A percentile compares a stretch with the other conserved stretches of the same genome.
phyloP scores from a whole-genome alignment of 441 rosid species.

The Lepidium campestre region DNA sequence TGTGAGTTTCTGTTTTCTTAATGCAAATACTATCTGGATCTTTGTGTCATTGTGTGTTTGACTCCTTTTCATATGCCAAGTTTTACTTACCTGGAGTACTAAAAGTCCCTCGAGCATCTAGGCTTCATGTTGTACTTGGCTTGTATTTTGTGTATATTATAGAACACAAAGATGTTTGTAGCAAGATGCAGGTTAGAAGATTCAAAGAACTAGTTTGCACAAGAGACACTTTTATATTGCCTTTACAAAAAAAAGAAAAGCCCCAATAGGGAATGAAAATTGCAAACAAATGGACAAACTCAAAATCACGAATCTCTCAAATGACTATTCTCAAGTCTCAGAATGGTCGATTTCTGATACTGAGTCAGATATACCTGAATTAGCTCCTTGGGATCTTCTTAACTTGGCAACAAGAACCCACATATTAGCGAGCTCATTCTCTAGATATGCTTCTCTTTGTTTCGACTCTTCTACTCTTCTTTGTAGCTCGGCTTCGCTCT shows the following conservation, averaged over 20 bases:
- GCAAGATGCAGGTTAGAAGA: neutral
- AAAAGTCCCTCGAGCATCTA: neutral
- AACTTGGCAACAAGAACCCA: constrained; percentile 94
- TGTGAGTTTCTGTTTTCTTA: neutral
- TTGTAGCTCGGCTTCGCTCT: constrained; percentile 73
- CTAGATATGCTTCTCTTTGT: constrained; percentile 90
- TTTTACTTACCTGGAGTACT: no score
- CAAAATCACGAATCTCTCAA: neutral
- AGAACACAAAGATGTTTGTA: neutral
- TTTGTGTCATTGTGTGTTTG: neutral
- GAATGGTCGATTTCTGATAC: constrained; percentile 30
- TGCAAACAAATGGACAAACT: neutral
- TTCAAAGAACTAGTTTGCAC: neutral
- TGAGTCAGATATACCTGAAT: constrained; percentile 36
- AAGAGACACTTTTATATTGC: neutral
- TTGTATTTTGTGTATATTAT: neutral
- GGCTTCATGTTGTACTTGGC: neutral
- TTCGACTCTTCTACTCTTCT: constrained; percentile 77
- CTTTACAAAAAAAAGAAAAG: neutral
- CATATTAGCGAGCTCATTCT: constrained; percentile 97
- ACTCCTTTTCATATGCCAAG: neutral
- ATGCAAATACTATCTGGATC: neutral
- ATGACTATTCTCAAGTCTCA: constrained; percentile 24
- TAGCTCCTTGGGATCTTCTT: constrained; percentile 59
- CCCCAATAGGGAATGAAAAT: neutral